These are phyloP conservation scores for Euphorbia schlechtendalii DNA, from an alignment of 441 rosid species.

Conservation along the genomic window DNA sequence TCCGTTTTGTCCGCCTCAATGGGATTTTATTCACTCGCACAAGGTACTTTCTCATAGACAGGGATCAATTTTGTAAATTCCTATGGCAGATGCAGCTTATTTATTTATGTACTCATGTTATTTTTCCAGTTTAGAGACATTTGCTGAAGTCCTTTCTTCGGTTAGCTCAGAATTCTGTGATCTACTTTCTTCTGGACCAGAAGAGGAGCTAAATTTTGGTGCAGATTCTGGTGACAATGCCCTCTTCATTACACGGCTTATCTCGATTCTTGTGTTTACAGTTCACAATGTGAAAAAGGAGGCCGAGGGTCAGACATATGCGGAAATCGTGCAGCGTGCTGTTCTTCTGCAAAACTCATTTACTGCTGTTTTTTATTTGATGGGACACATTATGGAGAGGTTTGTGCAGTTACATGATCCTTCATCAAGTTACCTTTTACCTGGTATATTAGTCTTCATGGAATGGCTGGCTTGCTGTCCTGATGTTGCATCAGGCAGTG, in stretches of 20 bases:
- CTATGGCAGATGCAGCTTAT: not conserved
- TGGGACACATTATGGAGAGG: constrained; percentile 55
- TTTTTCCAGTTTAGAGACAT: constrained; percentile 76
- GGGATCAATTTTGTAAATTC: constrained; percentile 9
- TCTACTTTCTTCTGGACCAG: constrained; percentile 63
- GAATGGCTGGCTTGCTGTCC: constrained; percentile 95
- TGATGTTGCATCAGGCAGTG: constrained; percentile 57
- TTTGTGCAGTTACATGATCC: constrained; percentile 56
- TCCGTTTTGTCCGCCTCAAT: constrained; percentile 74
- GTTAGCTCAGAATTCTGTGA: constrained; percentile 54
- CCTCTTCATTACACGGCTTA: constrained; percentile 57
- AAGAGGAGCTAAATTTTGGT: constrained; percentile 64
- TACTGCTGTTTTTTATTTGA: constrained; percentile 65
- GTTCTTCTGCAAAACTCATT: constrained; percentile 75
- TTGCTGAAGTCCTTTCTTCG: constrained; percentile 58
- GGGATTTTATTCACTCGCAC: constrained; percentile 89
- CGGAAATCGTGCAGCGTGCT: constrained; percentile 87
- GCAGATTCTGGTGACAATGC: constrained; percentile 58
- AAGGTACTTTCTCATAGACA: constrained; percentile 38
- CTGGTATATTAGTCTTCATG: constrained; percentile 73
- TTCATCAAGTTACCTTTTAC: constrained; percentile 66
- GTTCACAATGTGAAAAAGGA: constrained; percentile 67
- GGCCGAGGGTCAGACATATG: constrained; percentile 78
- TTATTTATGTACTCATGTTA: constrained; percentile 9
- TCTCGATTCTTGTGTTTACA: constrained; percentile 62